phyloP scores from a whole-genome alignment of 2,329 filamentous ascomycete genomes.

The Xylaria sp. region DNA sequence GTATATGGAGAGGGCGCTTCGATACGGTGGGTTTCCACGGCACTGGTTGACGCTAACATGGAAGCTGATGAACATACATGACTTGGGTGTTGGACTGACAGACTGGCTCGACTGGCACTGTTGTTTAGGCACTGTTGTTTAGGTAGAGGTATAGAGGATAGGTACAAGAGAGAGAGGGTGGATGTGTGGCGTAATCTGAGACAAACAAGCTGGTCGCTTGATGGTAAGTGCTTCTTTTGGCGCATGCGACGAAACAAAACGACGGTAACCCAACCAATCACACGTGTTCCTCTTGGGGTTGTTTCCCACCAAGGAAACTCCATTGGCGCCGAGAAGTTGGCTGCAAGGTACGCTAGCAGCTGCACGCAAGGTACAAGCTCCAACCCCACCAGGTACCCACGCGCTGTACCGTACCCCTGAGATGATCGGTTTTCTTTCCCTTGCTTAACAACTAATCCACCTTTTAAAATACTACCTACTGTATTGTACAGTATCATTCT shows the following conservation, averaged over 20 bases:
- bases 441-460: background rate
- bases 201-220: slow-evolving; percentile 10
- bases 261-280: slow-evolving; percentile 17
- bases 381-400: background rate
- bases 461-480: background rate
- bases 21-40: background rate
- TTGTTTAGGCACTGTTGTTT: too few species aligned
- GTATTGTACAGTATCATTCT: background rate
- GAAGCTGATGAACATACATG: background rate
- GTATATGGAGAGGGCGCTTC: background rate
- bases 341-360: slow-evolving; percentile 31
- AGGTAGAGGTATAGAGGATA: too few species aligned
- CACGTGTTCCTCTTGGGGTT: background rate
- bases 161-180: slow-evolving; percentile 10
- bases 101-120: too few species aligned
- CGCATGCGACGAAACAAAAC: slow-evolving; percentile 27
- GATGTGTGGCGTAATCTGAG: slow-evolving; percentile 30
- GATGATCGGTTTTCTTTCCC: slow-evolving; percentile 6
- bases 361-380: slow-evolving; percentile 17
- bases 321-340: slow-evolving; percentile 27
- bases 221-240: background rate
- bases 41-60: slow-evolving; percentile 6
- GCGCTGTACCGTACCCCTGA: slow-evolving; percentile 5
- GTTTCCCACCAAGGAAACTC: background rate
- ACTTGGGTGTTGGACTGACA: background rate